Evolutionary conservation across 208 protist species (phyloP).

Genomic region (Polymyxa betae): DNA sequence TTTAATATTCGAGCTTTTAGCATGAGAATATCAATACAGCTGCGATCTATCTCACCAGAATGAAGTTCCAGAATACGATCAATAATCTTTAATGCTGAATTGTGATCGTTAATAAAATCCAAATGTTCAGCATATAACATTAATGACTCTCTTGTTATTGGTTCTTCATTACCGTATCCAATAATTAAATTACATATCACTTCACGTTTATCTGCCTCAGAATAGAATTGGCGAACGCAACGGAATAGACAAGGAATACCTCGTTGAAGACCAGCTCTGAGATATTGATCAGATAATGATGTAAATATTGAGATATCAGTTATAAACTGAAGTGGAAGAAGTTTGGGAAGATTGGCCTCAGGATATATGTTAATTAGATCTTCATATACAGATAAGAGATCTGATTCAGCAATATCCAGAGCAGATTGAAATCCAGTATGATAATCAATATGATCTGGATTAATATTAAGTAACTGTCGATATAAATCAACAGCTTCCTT

Average conservation of each 20-base stretch:
- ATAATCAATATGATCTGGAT: neutral
- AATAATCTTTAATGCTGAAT: too few relatives aligned
- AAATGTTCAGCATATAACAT: too few relatives aligned
- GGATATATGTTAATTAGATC: neutral
- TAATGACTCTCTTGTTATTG: too few relatives aligned
- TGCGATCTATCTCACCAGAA: too few relatives aligned
- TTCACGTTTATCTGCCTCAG: neutral
- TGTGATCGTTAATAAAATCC: too few relatives aligned
- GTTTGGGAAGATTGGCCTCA: neutral
- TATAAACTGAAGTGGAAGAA: neutral
- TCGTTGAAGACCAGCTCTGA: neutral
- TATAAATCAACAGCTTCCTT: neutral
- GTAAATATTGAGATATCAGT: neutral
- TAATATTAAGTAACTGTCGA: neutral
- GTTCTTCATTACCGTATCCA: too few relatives aligned
- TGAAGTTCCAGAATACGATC: too few relatives aligned
- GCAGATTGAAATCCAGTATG: neutral
- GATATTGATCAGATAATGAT: neutral
- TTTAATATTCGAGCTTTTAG: conserved; percentile 50
- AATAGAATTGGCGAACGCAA: neutral
- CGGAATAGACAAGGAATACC: conserved; percentile 23
- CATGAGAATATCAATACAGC: conserved; percentile 38
- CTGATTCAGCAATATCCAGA: neutral
- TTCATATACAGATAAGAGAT: neutral
- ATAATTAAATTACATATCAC: neutral